Base-by-base conservation (phyloP, 306 rosid species). In the Vigna radiata region DNA sequence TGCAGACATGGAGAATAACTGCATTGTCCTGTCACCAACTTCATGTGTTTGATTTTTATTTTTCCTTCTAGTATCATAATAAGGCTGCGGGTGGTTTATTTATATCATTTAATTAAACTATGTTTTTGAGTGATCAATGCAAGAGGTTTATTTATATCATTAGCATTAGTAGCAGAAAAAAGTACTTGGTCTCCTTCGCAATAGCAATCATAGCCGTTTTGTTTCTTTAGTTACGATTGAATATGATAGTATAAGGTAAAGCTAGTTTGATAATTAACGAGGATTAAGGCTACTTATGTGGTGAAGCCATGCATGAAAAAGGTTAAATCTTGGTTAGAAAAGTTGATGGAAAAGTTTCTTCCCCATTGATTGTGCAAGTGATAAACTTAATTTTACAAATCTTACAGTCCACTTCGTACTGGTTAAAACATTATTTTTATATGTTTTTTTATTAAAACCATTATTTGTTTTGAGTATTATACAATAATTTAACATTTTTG, bases 311-410 rank as follows among this genome's bases (percentile, higher is more conserved):
- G 80, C 70, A 73, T 54, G 39, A 56, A 54, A 46, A 46, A 62
- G 31, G 68, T 23, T 76, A 61, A 53, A 55, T 37, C 53, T 29
- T 39, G 8, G 76, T 74, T 39, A 6, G 48, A 47, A 78, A 77
- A 78, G 72, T 75, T 47, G 83, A 64, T 79, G 83, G 19, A 77
- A 39, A 61, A 47, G 79, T 61, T 77, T 61, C 69, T 72, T 85
- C 68, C 41, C 61, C 56, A 63, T 56, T 59, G 8, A 33, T 65
- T 77, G 48, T 82, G 88, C 65, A 59, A 56, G 79, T 39, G 44
- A 39, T 2, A 7, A 8, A 39, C 44, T 7, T 39, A 8, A 39
- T 6, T 33, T 36, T 36, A 36, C 2, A 1, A 36, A 36, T 36
- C 41, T 6, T 6, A 6, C 8, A 1, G 41, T 36, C 41, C 41